phyloP scores from a whole-genome alignment of 2,329 filamentous ascomycete genomes.

The Xylariales sp. region DNA sequence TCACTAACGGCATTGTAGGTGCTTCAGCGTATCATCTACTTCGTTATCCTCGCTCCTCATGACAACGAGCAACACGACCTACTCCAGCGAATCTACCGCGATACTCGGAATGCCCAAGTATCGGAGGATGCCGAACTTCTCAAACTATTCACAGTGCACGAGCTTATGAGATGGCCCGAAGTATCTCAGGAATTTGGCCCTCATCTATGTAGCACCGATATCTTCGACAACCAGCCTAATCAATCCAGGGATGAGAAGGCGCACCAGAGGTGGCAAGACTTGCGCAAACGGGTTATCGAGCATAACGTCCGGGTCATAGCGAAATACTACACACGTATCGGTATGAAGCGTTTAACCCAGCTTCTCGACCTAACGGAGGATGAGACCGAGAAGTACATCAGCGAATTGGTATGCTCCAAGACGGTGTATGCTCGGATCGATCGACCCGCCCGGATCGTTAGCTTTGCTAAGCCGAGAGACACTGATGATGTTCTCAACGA shows the following conservation, averaged over 20 bases:
- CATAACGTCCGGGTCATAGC: constrained; percentile 98
- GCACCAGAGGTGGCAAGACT: constrained; percentile 87
- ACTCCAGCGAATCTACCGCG: constrained; percentile 89
- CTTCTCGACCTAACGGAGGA: constrained; percentile 92
- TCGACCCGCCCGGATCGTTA: constrained; percentile 89
- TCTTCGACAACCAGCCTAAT: constrained; percentile 78
- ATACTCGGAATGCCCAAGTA: constrained; percentile 82
- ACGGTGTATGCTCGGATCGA: constrained; percentile 99
- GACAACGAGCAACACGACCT: constrained; percentile 99
- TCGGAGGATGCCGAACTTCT: constrained; percentile 85
- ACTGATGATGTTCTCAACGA: constrained; percentile 97
- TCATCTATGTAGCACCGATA: constrained; percentile 87
- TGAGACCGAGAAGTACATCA: constrained; percentile 99
- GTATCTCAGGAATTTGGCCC: constrained; percentile 89
- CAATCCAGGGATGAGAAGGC: constrained; percentile 82
- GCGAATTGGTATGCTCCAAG: constrained; percentile 95
- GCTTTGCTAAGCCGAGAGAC: constrained; percentile 92
- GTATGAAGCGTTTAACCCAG: constrained; percentile 88
- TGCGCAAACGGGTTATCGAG: constrained; percentile 98
- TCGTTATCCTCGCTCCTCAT: constrained; percentile 93
- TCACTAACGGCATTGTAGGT: constrained; percentile 63
- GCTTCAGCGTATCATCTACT: constrained; percentile 96
- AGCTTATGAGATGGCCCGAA: constrained; percentile 98
- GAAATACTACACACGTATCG: constrained; percentile 98
- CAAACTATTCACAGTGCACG: constrained; percentile 93